Percentiles rank a stretch among this genome's conserved stretches.
Conservation (phyloP, 257 asterid species). For the Przewalskia tangutica region DNA sequence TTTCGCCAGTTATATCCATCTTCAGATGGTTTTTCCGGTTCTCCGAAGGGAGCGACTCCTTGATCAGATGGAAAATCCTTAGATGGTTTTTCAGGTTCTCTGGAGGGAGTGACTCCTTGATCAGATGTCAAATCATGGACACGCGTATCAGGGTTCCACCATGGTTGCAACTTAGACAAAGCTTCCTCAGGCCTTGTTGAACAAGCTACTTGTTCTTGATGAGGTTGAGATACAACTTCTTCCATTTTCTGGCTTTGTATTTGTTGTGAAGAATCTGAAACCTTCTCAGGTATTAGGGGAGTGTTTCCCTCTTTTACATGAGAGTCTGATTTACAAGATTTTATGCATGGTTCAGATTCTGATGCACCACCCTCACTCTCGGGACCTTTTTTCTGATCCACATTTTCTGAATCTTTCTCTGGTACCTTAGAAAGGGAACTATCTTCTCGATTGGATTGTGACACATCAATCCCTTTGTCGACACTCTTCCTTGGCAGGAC, state of each 20-base stretch:
- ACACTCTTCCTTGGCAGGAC: slow-evolving; percentile 1
- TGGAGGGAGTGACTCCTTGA: slow-evolving; percentile 1
- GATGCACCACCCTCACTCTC: slow-evolving; percentile 24
- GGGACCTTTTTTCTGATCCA: slow-evolving; percentile 19
- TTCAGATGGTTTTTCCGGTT: slow-evolving; percentile 45
- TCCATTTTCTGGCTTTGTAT: slow-evolving; percentile 18
- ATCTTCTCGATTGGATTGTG: slow-evolving; percentile 16
- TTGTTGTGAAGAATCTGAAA: slow-evolving; percentile 16
- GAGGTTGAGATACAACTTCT: slow-evolving; percentile 17
- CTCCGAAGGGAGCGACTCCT: slow-evolving; percentile 9
- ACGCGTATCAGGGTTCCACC: slow-evolving; percentile 29
- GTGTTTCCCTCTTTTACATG: slow-evolving; percentile 10
- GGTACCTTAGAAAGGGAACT: slow-evolving; percentile 7
- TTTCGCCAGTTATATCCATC: slow-evolving; percentile 97
- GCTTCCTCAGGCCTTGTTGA: slow-evolving; percentile 18
- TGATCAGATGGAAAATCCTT: slow-evolving; percentile 11
- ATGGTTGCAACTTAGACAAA: slow-evolving; percentile 31
- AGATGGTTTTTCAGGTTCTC: no score
- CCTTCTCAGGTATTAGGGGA: slow-evolving; percentile 11
- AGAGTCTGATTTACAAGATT: slow-evolving; percentile 11
- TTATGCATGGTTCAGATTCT: slow-evolving; percentile 19
- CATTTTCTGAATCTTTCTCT: slow-evolving; percentile 16
- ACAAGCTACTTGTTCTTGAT: slow-evolving; percentile 23
- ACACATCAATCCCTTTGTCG: neutral
- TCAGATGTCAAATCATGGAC: slow-evolving; percentile 12